These are phyloP conservation scores for Scleroderma citrinum DNA, from an alignment of 768 basidiomycete genomes.

Conservation along the genomic window DNA sequence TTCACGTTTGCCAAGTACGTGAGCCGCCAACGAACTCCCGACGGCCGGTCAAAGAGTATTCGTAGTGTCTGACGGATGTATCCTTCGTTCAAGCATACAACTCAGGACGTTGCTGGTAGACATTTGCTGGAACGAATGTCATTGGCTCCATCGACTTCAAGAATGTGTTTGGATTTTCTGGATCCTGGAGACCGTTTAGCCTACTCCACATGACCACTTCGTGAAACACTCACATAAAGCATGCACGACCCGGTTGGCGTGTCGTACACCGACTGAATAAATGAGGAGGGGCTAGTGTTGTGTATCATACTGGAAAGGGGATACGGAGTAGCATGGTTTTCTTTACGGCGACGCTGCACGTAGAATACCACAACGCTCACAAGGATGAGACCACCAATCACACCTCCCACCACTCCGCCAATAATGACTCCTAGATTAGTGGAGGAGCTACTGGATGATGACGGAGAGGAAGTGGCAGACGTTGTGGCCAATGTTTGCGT, in stretches of 20 bases:
- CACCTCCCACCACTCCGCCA: conserved; percentile 16
- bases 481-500: not conserved
- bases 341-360: conserved; percentile 14
- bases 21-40: too few relatives aligned
- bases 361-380: conserved; percentile 9
- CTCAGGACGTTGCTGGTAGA: too few relatives aligned
- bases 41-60: too few relatives aligned
- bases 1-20: too few relatives aligned
- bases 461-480: not conserved
- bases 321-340: not conserved
- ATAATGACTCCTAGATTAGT: conserved; percentile 12
- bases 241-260: not conserved
- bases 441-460: not conserved
- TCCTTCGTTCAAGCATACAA: too few relatives aligned
- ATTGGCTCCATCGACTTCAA: not conserved
- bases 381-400: conserved; percentile 8
- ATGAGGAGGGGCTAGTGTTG: not conserved
- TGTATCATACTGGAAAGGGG: not conserved
- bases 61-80: too few relatives aligned
- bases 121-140: too few relatives aligned
- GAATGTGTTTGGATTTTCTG: conserved; percentile 6
- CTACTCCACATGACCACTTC: not conserved
- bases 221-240: not conserved
- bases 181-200: not conserved
- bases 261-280: not conserved